Base-by-base conservation (phyloP, 2,329 filamentous ascomycete genomes). In the Cercospora sesami region DNA sequence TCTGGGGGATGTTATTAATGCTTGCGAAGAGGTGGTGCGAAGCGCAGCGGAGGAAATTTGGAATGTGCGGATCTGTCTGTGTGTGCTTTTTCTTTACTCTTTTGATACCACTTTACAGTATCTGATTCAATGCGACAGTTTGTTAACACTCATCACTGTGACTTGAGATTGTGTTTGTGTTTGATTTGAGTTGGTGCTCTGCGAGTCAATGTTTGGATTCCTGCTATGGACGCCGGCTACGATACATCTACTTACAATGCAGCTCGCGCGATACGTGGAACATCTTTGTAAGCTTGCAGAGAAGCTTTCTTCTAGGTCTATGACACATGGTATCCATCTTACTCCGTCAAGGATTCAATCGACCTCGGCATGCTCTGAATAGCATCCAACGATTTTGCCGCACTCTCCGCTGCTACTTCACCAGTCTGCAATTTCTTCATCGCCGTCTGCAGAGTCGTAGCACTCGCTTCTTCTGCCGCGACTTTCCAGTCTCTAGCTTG, bases 401-500 rank as follows among this genome's bases (percentile, higher is more conserved):
- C 73, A 30, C 64, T 64, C 4, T 67, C 70, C 9, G 66, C 66
- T 18, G 67, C 60, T 8, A 33, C 55, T 51, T 71, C 62, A 10
- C 74, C 75, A 42, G 63, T 60, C 33, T 72, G 55, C 42, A 75
- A 31, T 39, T 72, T 68, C 64, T 69, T 68, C 30, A 57, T 65
- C 1, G 70, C 69, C 53, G 65, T 67, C 39, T 65, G 57, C n/a
- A 30, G 58, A 3, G 72, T 74, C 12, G 68, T 59, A 30, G 66
- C 63, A 10, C 68, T 66, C 1, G 71, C 71, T 23, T 71, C 69
- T 18, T 65, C 69, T 4, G 70, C 74, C 3, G 76, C 75, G 18
- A 68, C 63, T 9, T 68, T 67, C 76, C 76, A 78, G 21, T 76
- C 73, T 57, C 62, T 64, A 5, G 74, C 75, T 10, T 66, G 68